Conservation (phyloP, 345 rosid genomes). For the Camelina sativa region DNA sequence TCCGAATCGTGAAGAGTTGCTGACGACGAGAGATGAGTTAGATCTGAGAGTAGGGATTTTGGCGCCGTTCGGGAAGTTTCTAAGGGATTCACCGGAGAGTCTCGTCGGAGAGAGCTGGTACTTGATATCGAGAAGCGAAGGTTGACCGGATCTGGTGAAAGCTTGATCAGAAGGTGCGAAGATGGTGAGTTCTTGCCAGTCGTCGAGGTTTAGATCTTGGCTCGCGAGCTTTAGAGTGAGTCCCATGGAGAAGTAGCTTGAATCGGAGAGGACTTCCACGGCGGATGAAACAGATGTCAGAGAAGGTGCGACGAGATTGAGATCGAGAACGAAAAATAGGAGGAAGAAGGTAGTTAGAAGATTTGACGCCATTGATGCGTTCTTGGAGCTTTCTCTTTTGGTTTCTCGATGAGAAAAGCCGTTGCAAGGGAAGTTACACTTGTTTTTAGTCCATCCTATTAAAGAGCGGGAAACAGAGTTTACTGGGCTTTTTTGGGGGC, state of each 20-base stretch:
- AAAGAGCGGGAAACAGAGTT: slow-evolving; percentile 28
- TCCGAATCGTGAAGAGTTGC: slow-evolving; percentile 21
- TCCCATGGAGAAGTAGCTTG: slow-evolving; percentile 56
- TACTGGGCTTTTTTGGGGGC: not conserved
- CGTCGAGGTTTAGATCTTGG: slow-evolving; percentile 40
- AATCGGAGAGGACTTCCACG: slow-evolving; percentile 43
- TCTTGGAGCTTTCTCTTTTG: slow-evolving; percentile 13
- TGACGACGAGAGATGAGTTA: slow-evolving; percentile 42
- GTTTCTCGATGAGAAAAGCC: not conserved
- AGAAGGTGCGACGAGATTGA: slow-evolving; percentile 31
- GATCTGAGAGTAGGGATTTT: slow-evolving; percentile 47
- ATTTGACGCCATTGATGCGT: slow-evolving; percentile 43
- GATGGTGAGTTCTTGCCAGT: slow-evolving; percentile 45
- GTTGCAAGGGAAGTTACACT: slow-evolving; percentile 33
- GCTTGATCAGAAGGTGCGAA: slow-evolving; percentile 51
- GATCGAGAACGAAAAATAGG: not conserved
- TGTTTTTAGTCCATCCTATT: not conserved
- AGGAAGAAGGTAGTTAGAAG: slow-evolving; percentile 27
- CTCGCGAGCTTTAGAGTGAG: slow-evolving; percentile 47
- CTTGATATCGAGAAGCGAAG: slow-evolving; percentile 45
- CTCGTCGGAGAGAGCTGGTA: slow-evolving; percentile 48
- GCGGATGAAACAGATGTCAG: slow-evolving; percentile 34
- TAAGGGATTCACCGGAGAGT: slow-evolving; percentile 38
- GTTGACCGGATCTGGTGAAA: slow-evolving; percentile 45
- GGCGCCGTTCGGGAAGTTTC: slow-evolving; percentile 41